Evolutionary conservation across 2,329 filamentous ascomycete species (phyloP), one percentile per base, ranked within the genome.

Genomic region (Aspergillus pseudoglaucus): DNA sequence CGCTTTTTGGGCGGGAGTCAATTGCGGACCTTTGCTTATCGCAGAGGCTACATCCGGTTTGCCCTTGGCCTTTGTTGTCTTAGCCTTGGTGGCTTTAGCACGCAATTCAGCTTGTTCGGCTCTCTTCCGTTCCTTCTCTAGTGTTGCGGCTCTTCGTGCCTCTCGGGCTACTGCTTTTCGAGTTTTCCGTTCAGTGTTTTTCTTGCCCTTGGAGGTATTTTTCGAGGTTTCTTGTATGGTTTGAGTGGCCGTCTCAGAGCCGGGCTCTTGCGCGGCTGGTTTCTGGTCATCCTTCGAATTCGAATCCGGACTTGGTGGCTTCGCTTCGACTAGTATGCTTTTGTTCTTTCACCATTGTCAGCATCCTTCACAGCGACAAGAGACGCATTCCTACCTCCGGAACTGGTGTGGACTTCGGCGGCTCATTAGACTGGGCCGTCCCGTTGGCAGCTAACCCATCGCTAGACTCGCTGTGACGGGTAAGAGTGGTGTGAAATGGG

Each of bases 401-500:
- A 17, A 30, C 10, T 12, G 25, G 10, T 30, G 10, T 7, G 25
- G 25, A 12, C 9, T 20, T 42, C 4, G 43, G 42, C 15, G 43
- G 15, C 7, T 18, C 32, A 8, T 14, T 41, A 2, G 47, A 37
- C 9, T 38, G 41, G 10, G 41, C 20, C 15, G 38, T 9, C 5
- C 32, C 30, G 18, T 42, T 47, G 25, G 38, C 41, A 7, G 43
- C 20, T 17, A 49, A 40, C 3, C 33, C 45, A 30, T 47, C 46
- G 8, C 33, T 38, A 17, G 51, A 40, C 37, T 56, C 38, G 32
- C 41, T 40, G 35, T 53, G 58, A 44, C 47, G 48, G 15, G 47
- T 39, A 47, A 57, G 40, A 20, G 58, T 54, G 42, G 46, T 55
- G 47, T 62, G 60, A 33, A 64, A 63, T 50, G 55, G 57, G 47